A percentile compares a stretch with the other conserved stretches of the same genome.
Conservation (phyloP, 2,329 filamentous ascomycete species). For the Mycosphaerella arachidis region DNA sequence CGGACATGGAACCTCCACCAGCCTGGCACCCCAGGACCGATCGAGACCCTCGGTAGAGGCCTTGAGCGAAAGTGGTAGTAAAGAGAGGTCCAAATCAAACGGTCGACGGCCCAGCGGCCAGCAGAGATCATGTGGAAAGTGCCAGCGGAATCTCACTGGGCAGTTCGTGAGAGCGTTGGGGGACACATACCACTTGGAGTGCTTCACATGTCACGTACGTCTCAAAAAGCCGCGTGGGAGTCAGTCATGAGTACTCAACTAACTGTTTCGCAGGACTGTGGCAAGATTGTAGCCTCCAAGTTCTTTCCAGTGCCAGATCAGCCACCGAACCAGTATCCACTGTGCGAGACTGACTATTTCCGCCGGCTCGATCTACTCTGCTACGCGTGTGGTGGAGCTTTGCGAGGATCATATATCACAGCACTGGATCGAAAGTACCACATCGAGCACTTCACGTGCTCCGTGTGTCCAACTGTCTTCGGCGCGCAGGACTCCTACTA, state of each 20-base stretch:
- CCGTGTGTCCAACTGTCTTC: constrained; percentile 94
- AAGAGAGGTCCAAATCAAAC: constrained; percentile 25
- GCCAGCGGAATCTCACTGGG: constrained; percentile 78
- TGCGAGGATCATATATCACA: constrained; percentile 96
- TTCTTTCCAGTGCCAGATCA: constrained; percentile 97
- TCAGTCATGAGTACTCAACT: neutral
- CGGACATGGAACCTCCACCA: constrained; percentile 4
- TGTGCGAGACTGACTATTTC: constrained; percentile 98
- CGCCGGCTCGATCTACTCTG: constrained; percentile 85
- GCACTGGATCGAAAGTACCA: constrained; percentile 97
- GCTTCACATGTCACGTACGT: constrained; percentile 92
- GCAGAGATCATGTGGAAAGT: constrained; percentile 66
- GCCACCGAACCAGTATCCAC: constrained; percentile 81
- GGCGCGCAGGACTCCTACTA: constrained; percentile 98
- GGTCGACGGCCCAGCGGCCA: constrained; percentile 31
- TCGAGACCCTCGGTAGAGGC: constrained; percentile 11
- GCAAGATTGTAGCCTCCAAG: constrained; percentile 94
- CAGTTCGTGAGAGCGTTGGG: constrained; percentile 94
- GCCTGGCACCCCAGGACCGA: constrained; percentile 8
- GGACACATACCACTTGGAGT: constrained; percentile 93
- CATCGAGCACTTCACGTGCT: constrained; percentile 98
- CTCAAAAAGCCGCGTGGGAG: constrained; percentile 18
- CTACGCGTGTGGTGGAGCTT: constrained; percentile 83
- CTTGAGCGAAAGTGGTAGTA: constrained; percentile 18
- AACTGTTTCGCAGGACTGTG: constrained; percentile 70